phyloP scores from a whole-genome alignment of 2,329 filamentous ascomycete genomes.

The Alternaria dauci region DNA sequence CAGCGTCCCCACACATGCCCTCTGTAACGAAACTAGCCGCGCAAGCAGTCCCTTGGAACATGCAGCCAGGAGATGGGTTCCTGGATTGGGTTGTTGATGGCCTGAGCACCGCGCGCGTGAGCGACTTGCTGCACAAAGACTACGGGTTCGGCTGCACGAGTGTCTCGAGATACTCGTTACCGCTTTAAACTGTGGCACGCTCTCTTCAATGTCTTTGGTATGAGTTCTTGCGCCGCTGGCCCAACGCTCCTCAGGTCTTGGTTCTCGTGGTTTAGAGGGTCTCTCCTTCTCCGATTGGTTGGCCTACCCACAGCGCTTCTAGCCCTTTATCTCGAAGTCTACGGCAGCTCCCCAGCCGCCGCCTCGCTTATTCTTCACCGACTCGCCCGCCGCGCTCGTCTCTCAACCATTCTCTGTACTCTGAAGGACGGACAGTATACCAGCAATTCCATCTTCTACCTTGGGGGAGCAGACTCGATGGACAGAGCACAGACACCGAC shows the following conservation, averaged over 20 bases:
- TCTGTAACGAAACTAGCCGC: slow-evolving; percentile 21
- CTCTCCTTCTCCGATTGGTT: slow-evolving; percentile 36
- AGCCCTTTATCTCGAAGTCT: slow-evolving; percentile 43
- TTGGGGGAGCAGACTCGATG: slow-evolving; percentile 38
- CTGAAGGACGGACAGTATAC: slow-evolving; percentile 33
- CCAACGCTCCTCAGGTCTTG: slow-evolving; percentile 41
- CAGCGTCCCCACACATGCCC: slow-evolving; percentile 2
- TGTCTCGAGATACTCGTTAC: slow-evolving; percentile 12
- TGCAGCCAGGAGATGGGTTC: slow-evolving; percentile 25
- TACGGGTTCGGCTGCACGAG: slow-evolving; percentile 21
- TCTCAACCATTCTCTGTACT: slow-evolving; percentile 34
- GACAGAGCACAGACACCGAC: slow-evolving; percentile 41
- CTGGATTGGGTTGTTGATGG: slow-evolving; percentile 21
- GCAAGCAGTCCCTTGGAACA: slow-evolving; percentile 30
- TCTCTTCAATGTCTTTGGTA: slow-evolving; percentile 36
- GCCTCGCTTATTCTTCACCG: slow-evolving; percentile 48
- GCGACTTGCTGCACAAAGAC: slow-evolving; percentile 27
- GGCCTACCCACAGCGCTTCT: slow-evolving; percentile 41
- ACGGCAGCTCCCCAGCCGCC: slow-evolving; percentile 39
- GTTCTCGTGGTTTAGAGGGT: slow-evolving; percentile 38
- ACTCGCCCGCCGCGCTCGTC: slow-evolving; percentile 42
- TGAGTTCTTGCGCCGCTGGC: slow-evolving; percentile 43
- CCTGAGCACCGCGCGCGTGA: slow-evolving; percentile 26
- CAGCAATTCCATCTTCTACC: slow-evolving; percentile 26
- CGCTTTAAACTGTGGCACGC: slow-evolving; percentile 38